Evolutionary conservation across 441 rosid species (phyloP).

Genomic region (Hura crepitans): DNA sequence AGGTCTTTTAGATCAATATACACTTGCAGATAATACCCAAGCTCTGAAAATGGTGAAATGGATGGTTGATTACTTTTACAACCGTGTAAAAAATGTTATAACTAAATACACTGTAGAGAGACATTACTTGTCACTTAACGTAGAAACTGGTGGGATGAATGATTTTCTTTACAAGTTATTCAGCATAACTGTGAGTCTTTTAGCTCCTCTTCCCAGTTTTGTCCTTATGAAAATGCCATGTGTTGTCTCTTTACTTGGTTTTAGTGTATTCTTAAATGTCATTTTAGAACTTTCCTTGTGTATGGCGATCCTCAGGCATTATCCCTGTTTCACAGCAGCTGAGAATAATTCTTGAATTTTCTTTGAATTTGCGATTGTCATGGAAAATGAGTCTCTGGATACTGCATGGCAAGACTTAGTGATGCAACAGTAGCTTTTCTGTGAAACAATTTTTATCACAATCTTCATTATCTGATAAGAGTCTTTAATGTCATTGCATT

Average conservation of each 20-base stretch:
- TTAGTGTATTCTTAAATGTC: not conserved
- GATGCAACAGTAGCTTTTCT: not conserved
- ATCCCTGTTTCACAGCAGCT: not conserved
- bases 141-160: constrained; percentile 66
- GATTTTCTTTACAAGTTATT: constrained; percentile 51
- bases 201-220: not conserved
- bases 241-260: not conserved
- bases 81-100: constrained; percentile 49
- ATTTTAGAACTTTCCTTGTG: not conserved
- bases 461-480: constrained; percentile 18
- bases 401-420: not conserved
- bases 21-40: constrained; percentile 39
- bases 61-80: constrained; percentile 56
- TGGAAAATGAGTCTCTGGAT: not conserved
- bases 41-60: constrained; percentile 43
- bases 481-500: constrained; percentile 21
- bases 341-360: not conserved
- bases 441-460: not conserved
- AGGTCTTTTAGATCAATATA: constrained; percentile 55
- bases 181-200: constrained; percentile 36
- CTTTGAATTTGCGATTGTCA: not conserved
- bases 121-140: constrained; percentile 49
- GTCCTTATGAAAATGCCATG: not conserved
- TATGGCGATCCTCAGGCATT: not conserved
- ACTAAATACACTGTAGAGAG: constrained; percentile 34